Evolutionary conservation across 768 basidiomycete genomes (phyloP), one percentile per base, ranked within the genome.

Genomic region (Suillus variegatus): DNA sequence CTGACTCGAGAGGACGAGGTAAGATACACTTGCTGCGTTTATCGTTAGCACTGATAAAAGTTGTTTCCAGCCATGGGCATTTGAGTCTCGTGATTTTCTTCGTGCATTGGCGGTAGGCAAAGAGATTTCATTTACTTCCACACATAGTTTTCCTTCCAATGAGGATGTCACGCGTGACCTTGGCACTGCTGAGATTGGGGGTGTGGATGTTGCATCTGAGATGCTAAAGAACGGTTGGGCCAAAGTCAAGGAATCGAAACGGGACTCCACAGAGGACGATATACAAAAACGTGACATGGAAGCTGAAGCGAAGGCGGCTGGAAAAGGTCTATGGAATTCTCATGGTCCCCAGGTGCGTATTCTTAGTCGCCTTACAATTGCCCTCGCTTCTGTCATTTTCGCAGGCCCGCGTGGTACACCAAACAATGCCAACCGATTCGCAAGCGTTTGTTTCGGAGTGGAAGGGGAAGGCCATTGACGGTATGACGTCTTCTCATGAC

Each of bases 181-280:
- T 61, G 94, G 94, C 36, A 84, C 80, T 36, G 92, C 86, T 20
- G 90, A 93, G 66, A 84, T 93, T 44, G 85, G 81, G 56, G 92
- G 90, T 8, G 74, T 87, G 61, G 94, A 96, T 71, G 76, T 96
- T 25, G 82, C 88, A 5, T 82, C 83, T 0, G 92, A 95, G 73
- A 76, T 97, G n/a, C 83, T 99, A 47, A 87, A 84, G 72, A 86
- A 85, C 66, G 97, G 97, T n/a, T 98, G 95, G 95, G 94, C 87
- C 13, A 96, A 93, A 78, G 80, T 95, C 51, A 94, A 97, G 76
- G 97, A 98, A 67, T 77, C 84, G 51, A 95, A 91, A 77, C 87
- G 92, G 22, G 94, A 96, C 49, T 85, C 88, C 20, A 89, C 90
- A 1, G 92, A 94, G 28, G 90, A 94, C 35, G 91, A 95, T 73